These are phyloP conservation scores for Marasmius oreades DNA, from an alignment of 1,284 basidiomycete species.

Conservation along the genomic window DNA sequence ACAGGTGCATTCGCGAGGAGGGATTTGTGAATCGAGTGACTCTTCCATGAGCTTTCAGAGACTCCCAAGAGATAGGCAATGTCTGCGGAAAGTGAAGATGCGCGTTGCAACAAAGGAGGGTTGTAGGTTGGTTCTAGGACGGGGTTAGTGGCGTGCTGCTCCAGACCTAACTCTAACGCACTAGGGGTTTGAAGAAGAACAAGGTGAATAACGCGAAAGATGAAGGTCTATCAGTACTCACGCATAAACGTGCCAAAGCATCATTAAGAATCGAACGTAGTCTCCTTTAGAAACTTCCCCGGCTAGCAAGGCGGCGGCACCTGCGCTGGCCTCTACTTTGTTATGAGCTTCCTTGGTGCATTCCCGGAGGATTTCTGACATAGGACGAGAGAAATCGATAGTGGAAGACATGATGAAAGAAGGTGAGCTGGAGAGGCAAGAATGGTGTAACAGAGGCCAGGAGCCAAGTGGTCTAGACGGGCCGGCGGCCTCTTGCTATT, in stretches of 20 bases:
- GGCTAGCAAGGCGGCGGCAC: constrained; percentile 56
- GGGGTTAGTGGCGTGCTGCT: constrained; percentile 57
- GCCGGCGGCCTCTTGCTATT: no score
- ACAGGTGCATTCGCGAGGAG: constrained; percentile 45
- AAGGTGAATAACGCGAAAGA: constrained; percentile 1
- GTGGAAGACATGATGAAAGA: no score
- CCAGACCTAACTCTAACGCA: constrained; percentile 63
- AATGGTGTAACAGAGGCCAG: no score
- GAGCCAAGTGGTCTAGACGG: no score
- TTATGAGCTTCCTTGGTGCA: constrained; percentile 63
- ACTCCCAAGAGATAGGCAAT: constrained; percentile 63
- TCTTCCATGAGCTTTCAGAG: constrained; percentile 49
- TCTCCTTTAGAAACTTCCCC: constrained; percentile 63
- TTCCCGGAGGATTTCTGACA: constrained; percentile 48
- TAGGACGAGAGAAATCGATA: constrained; percentile 40
- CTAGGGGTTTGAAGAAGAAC: constrained; percentile 27
- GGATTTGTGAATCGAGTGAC: constrained; percentile 48
- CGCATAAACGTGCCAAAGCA: constrained; percentile 80
- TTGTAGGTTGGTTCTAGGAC: constrained; percentile 69
- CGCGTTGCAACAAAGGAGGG: constrained; percentile 63
- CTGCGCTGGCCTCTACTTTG: constrained; percentile 55
- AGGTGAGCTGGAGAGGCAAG: no score
- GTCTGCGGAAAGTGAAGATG: constrained; percentile 57
- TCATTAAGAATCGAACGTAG: constrained; percentile 69
- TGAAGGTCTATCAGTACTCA: constrained; percentile 35